Evolutionary conservation across 768 basidiomycete genomes (phyloP).

Genomic region (Galerina sulciceps): DNA sequence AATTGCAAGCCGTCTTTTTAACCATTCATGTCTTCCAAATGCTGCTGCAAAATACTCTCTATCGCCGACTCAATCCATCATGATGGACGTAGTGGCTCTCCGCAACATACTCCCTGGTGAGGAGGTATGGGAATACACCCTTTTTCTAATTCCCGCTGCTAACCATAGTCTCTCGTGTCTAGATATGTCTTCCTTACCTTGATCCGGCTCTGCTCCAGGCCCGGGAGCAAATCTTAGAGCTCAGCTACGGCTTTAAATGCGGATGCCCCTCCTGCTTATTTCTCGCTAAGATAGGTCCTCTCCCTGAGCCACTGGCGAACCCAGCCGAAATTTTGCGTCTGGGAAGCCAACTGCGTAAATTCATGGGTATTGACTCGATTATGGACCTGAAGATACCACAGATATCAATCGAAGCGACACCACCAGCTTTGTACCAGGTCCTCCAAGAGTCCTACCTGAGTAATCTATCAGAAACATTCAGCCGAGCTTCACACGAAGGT

Average conservation of each 20-base stretch:
- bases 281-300: slow-evolving; percentile 38
- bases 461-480: slow-evolving; percentile 64
- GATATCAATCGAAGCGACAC: slow-evolving; percentile 39
- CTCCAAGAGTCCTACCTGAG: slow-evolving; percentile 65
- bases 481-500: slow-evolving; percentile 71
- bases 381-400: slow-evolving; percentile 30
- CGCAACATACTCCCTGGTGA: slow-evolving; percentile 58
- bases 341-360: slow-evolving; percentile 38
- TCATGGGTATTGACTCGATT: slow-evolving; percentile 35
- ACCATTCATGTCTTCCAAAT: slow-evolving; percentile 82
- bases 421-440: slow-evolving; percentile 41
- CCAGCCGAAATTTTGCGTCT: slow-evolving; percentile 31
- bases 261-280: slow-evolving; percentile 60
- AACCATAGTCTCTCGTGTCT: not conserved
- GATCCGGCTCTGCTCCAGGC: slow-evolving; percentile 75
- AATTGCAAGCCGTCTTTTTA: slow-evolving; percentile 77
- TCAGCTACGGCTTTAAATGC: slow-evolving; percentile 74
- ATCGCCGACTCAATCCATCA: slow-evolving; percentile 34
- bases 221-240: slow-evolving; percentile 58
- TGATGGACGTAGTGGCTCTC: slow-evolving; percentile 71
- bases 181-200: slow-evolving; percentile 79
- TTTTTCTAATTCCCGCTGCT: slow-evolving; percentile 2
- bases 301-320: slow-evolving; percentile 44
- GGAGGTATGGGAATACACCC: slow-evolving; percentile 52
- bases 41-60: slow-evolving; percentile 66